Base-by-base conservation (phyloP, 2,329 filamentous ascomycete genomes). In the Aureobasidium subglaciale region DNA sequence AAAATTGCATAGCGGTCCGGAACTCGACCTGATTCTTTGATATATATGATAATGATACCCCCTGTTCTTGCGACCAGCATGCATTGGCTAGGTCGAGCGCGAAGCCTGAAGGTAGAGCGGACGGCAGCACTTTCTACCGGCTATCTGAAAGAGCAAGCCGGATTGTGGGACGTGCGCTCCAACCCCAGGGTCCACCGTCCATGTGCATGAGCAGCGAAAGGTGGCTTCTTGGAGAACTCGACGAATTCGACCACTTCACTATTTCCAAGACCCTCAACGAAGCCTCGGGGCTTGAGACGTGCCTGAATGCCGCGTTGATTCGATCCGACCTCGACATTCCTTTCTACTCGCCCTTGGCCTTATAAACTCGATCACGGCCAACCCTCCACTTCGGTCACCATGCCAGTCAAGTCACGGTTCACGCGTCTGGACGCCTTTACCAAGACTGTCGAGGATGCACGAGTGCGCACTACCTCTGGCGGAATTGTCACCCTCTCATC, bases 371-470 rank as follows among this genome's bases (percentile, higher is more conserved):
- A 35, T 22, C 35, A 13, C 27, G 16, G n/a, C 16, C 41, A 27
- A 45, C 16, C 15, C n/a, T 34, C 15, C 18, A 3, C 24, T 3
- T 15, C n/a, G 5, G 18, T 15, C 35, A 41, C 13, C 35, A 97
- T 97, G 93, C 79, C 91, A 62, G 76, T 86, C 67, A 96, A 95
- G 78, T 95, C 90, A 64, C 86, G 93, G 72, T 96, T 99, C 70
- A 96, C 88, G 58, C 86, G 87, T 82, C 88, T 99, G 61, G 93
- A 99, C 74, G 93, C 93, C 79, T 99, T 99, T 71, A 96, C 92
- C 50, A 99, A 99, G 76, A 99, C 93, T 11, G 93, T 99, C 64
- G 93, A 99, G 72, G 93, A 99, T 83, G 93, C 95, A 63, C 84
- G 93, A 65, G 84, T 99, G 69, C 87, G 95, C 66, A 99, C 93